phyloP scores from a whole-genome alignment of 2,329 filamentous ascomycete genomes.

The Exophiala alcalophila region DNA sequence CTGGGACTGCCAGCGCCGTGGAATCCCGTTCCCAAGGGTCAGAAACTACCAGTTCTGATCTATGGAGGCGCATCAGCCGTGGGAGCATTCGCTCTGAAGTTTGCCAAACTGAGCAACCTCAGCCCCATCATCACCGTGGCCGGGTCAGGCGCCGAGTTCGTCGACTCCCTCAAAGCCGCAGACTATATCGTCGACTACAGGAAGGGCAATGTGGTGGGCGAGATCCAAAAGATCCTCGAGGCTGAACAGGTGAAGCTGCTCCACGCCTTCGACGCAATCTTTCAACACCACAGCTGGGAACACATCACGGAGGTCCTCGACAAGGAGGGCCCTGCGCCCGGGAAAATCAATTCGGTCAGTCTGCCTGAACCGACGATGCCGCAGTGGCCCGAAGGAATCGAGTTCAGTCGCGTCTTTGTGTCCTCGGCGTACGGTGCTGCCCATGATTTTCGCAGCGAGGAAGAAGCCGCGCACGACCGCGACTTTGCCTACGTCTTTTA shows the following conservation, averaged over 20 bases:
- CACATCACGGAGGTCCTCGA: conserved; percentile 1
- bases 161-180: not conserved
- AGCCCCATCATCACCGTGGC: conserved; percentile 62
- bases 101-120: conserved; percentile 55
- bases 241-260: conserved; percentile 1
- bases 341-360: conserved; percentile 4
- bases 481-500: conserved; percentile 11
- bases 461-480: not conserved
- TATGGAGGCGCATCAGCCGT: conserved; percentile 58
- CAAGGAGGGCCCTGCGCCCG: not conserved
- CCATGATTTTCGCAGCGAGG: not conserved
- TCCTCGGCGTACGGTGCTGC: conserved; percentile 4
- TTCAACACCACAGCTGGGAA: conserved; percentile 3
- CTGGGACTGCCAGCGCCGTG: conserved; percentile 14
- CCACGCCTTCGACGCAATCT: conserved; percentile 8
- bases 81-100: conserved; percentile 57
- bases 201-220: conserved; percentile 1
- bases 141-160: conserved; percentile 40
- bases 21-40: not conserved
- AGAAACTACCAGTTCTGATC: conserved; percentile 41
- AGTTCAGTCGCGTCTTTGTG: conserved; percentile 6
- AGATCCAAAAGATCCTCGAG: conserved; percentile 3
- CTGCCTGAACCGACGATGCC: conserved; percentile 1
- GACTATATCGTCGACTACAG: conserved; percentile 2
- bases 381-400: conserved; percentile 5